These are phyloP conservation scores for Tremella mesenterica DNA, from an alignment of 768 basidiomycete species.

Conservation along the genomic window DNA sequence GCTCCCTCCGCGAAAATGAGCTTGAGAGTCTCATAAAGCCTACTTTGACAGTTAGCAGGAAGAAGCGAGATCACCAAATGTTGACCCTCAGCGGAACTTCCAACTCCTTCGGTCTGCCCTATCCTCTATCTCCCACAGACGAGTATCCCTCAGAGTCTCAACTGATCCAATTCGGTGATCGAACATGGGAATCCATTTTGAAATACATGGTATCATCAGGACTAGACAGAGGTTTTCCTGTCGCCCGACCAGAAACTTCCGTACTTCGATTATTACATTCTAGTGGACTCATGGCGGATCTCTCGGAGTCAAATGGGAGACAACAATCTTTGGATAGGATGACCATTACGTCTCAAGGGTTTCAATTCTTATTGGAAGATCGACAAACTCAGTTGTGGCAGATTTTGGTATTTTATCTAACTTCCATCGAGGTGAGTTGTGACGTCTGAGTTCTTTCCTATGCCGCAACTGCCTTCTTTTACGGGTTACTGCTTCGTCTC, in stretches of 20 bases:
- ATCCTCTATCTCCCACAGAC: constrained; percentile 18
- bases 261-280: constrained; percentile 74
- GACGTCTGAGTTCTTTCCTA: too few relatives aligned
- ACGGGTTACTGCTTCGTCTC: too few relatives aligned
- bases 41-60: background rate
- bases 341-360: constrained; percentile 81
- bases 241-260: constrained; percentile 67
- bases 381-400: constrained; percentile 95
- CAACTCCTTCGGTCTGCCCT: constrained; percentile 40
- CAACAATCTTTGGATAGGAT: constrained; percentile 25
- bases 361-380: constrained; percentile 90
- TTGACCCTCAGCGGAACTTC: constrained; percentile 26
- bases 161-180: constrained; percentile 34
- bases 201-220: constrained; percentile 94
- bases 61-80: background rate
- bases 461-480: too few relatives aligned
- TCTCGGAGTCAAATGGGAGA: constrained; percentile 43
- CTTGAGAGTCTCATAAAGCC: too few relatives aligned
- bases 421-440: constrained; percentile 63
- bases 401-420: constrained; percentile 78
- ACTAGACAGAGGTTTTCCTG: constrained; percentile 55
- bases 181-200: constrained; percentile 62
- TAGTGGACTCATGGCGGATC: constrained; percentile 74
- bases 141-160: background rate
- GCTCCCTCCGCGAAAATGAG: too few relatives aligned